Base-by-base conservation (phyloP, 2,329 filamentous ascomycete genomes). In the Neonectria ditissima region DNA sequence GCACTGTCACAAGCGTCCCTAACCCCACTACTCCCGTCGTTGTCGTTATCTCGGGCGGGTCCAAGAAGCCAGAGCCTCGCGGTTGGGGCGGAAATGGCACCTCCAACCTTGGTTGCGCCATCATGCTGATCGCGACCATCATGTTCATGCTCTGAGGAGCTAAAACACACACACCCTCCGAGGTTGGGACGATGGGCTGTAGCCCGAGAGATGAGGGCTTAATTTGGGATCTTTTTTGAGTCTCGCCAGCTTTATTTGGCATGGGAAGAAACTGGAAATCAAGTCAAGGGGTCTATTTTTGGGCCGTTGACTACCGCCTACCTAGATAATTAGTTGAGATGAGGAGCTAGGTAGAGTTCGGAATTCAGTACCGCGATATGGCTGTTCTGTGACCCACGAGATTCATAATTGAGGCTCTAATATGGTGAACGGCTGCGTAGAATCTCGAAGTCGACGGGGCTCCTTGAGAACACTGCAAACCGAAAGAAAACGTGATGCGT, bases 61-160 rank as follows among this genome's bases (percentile, higher is more conserved):
- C 66, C 60, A 79, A 78, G 72, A 74, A 74, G 62, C 72, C 74
- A 2, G 72, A 76, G 60, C 76, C 74, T 34, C 68, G 69, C 43
- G 73, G 72, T 32, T 75, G 74, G 60, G 74, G 72, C 24, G 67
- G 68, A 59, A 78, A 72, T 54, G 72, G 73, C 61, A 72, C 71
- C 20, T 73, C 76, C 63, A 75, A 76, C 58, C 69, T 80, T 26
- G 73, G 75, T 43, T 79, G 76, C 64, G 68, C 74, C 39, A 68
- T 81, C 66, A 76, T 82, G 76, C 67, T 81, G 55, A 62, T 79
- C 39, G 76, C 76, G 13, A 70, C 70, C 48, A 65, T 79, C 53
- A 74, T 78, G 72, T 74, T 78, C 41, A 61, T 76, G 48, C 63
- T 80, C 57, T 82, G 74, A 73, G 51, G 24, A 16, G 26, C 11